A percentile compares a stretch with the other conserved stretches of the same genome.
phyloP scores from a whole-genome alignment of 2,329 filamentous ascomycete genomes.

The Lachnellula cervina region DNA sequence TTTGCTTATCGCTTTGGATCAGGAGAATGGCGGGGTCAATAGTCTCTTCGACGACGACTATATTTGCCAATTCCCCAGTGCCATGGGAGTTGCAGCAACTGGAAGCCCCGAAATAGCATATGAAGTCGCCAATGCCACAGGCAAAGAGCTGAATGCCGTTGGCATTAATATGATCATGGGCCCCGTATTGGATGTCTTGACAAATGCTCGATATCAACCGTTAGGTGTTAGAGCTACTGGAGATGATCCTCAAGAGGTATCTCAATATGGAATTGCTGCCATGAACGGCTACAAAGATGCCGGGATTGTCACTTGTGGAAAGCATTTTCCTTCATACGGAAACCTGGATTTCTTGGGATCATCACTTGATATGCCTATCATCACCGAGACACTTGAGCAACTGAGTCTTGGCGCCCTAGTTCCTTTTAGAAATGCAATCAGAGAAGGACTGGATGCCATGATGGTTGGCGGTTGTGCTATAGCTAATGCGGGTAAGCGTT shows the following conservation, averaged over 20 bases:
- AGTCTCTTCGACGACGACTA: slow-evolving; percentile 94
- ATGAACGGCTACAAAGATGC: slow-evolving; percentile 92
- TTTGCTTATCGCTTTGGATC: slow-evolving; percentile 84
- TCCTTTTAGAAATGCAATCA: slow-evolving; percentile 86
- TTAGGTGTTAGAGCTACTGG: slow-evolving; percentile 84
- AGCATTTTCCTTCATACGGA: slow-evolving; percentile 95
- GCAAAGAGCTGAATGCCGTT: slow-evolving; percentile 84
- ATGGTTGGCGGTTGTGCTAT: slow-evolving; percentile 95
- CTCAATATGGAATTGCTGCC: slow-evolving; percentile 82
- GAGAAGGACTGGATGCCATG: slow-evolving; percentile 84
- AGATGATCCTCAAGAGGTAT: slow-evolving; percentile 93
- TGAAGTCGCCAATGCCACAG: slow-evolving; percentile 87
- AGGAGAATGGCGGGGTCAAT: slow-evolving; percentile 97
- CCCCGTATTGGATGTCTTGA: slow-evolving; percentile 88
- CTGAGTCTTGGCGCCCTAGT: slow-evolving; percentile 87
- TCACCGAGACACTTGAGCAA: slow-evolving; percentile 90
- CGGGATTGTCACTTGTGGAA: slow-evolving; percentile 83
- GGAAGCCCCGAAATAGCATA: slow-evolving; percentile 81
- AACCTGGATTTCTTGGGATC: slow-evolving; percentile 92
- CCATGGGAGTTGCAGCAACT: slow-evolving; percentile 94
- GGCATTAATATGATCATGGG: slow-evolving; percentile 96
- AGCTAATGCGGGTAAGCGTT: slow-evolving; percentile 51
- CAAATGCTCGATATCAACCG: slow-evolving; percentile 86
- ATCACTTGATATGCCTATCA: slow-evolving; percentile 87
- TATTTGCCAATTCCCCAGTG: slow-evolving; percentile 92